phyloP scores from a whole-genome alignment of 176 grass and related monocot species.

The Calamus simplicifolius region DNA sequence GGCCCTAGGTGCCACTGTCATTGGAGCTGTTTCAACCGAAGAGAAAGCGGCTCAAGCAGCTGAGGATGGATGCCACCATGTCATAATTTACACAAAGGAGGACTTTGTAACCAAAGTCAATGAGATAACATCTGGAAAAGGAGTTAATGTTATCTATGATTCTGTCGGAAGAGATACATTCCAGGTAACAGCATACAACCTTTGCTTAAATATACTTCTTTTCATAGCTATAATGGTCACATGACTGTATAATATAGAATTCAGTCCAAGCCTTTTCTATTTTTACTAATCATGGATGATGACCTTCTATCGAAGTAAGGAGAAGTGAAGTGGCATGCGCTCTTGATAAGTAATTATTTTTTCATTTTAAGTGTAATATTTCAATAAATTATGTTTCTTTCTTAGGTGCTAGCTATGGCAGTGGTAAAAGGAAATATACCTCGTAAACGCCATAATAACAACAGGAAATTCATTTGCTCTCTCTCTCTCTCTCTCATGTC shows the following conservation, averaged over 20 bases:
- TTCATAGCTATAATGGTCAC: no score
- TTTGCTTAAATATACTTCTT: not conserved
- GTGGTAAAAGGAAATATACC: no score
- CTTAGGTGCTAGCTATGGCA: no score
- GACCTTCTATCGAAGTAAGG: no score
- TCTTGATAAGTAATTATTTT: no score
- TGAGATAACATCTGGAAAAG: constrained; percentile 71
- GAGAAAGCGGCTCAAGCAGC: constrained; percentile 68
- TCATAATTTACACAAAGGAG: constrained; percentile 70
- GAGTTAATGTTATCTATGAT: constrained; percentile 86
- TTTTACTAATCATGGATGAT: no score
- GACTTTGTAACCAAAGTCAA: constrained; percentile 70
- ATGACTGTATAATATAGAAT: no score
- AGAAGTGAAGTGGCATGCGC: not conserved
- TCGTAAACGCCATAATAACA: no score
- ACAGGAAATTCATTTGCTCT: not conserved
- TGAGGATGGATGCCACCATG: constrained; percentile 72
- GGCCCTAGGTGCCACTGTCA: constrained; percentile 78
- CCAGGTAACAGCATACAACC: constrained; percentile 30
- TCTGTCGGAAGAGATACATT: constrained; percentile 89
- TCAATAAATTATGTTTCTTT: not conserved
- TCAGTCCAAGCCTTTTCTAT: no score
- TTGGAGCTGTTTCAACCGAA: constrained; percentile 82
- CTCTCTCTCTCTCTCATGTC: constrained; percentile 1
- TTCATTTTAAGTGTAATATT: not conserved